phyloP scores from a whole-genome alignment of 2,329 filamentous ascomycete species.

The Neofusicoccum kwambonambiense region DNA sequence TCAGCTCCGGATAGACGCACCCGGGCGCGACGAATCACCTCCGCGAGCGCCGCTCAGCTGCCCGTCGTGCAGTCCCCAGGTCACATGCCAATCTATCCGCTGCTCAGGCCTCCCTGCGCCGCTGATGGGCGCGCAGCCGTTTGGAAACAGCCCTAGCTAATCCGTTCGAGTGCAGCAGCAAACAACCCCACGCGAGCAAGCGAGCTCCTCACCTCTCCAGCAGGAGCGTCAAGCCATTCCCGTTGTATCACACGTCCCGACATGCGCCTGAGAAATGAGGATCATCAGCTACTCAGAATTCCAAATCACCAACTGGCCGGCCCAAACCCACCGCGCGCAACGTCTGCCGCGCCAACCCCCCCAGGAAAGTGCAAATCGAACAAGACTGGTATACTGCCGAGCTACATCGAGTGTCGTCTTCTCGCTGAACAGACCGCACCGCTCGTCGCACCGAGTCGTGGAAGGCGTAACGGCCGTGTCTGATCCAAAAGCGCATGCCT shows the following conservation, averaged over 20 bases:
- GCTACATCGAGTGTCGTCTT: not conserved
- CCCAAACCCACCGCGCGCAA: not conserved
- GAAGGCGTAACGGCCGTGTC: not conserved
- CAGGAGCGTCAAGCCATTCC: not conserved
- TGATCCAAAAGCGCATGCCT: not conserved
- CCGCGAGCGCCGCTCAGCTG: not conserved
- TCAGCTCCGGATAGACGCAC: not conserved
- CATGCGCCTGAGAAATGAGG: conserved; percentile 6
- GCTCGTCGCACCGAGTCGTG: not conserved
- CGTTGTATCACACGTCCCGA: not conserved
- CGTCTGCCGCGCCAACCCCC: not conserved
- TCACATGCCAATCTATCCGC: conserved; percentile 10
- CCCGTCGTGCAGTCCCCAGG: not conserved
- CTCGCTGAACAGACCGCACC: not conserved
- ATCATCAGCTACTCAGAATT: conserved; percentile 6
- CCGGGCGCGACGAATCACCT: not conserved
- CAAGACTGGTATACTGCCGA: conserved; percentile 3
- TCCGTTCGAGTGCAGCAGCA: not conserved
- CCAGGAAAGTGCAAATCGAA: not conserved
- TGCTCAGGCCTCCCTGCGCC: conserved; percentile 8
- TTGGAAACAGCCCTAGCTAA: conserved; percentile 1
- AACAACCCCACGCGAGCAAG: not conserved
- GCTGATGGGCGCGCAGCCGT: not conserved
- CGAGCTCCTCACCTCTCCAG: not conserved
- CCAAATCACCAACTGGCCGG: not conserved